These are phyloP conservation scores for Circinella umbellata DNA, from an alignment of 371 early-diverging fungal species.

Conservation along the genomic window DNA sequence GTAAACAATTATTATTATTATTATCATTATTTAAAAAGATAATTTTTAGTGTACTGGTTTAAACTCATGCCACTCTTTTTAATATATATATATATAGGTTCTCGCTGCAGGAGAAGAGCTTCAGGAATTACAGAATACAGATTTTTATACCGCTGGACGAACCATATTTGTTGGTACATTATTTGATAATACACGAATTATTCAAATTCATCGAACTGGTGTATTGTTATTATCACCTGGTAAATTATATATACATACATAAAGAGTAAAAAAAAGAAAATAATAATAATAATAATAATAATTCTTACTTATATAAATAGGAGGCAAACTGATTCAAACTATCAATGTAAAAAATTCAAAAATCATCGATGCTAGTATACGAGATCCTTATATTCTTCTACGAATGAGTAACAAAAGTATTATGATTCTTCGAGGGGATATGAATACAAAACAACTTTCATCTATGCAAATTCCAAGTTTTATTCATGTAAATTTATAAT, in stretches of 20 bases:
- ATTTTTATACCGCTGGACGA: conserved; percentile 78
- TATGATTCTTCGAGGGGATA: conserved; percentile 63
- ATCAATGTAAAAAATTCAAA: conserved; percentile 65
- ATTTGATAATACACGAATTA: conserved; percentile 64
- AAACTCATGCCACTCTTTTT: background rate
- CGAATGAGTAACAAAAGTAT: conserved; percentile 68
- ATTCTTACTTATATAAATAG: conserved; percentile 29
- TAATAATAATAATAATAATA: background rate
- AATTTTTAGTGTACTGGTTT: too few species aligned
- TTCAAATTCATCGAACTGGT: conserved; percentile 83
- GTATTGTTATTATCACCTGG: conserved; percentile 70
- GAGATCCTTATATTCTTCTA: conserved; percentile 84
- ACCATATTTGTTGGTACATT: conserved; percentile 79
- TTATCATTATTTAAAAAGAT: background rate
- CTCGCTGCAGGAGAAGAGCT: conserved; percentile 86
- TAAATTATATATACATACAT: conserved; percentile 15
- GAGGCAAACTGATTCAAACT: conserved; percentile 63
- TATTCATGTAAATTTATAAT: conserved; percentile 41
- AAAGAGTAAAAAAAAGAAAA: background rate
- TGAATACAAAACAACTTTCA: conserved; percentile 50
- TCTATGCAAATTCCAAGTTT: conserved; percentile 37
- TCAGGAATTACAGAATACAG: conserved; percentile 74
- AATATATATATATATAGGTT: conserved; percentile 45
- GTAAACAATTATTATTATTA: conserved; percentile 35
- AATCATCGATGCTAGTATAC: conserved; percentile 77